Percentiles rank a stretch among this genome's conserved stretches.
These are phyloP conservation scores for Sphenostylis stenocarpa DNA, from an alignment of 306 rosid species.

Conservation along the genomic window DNA sequence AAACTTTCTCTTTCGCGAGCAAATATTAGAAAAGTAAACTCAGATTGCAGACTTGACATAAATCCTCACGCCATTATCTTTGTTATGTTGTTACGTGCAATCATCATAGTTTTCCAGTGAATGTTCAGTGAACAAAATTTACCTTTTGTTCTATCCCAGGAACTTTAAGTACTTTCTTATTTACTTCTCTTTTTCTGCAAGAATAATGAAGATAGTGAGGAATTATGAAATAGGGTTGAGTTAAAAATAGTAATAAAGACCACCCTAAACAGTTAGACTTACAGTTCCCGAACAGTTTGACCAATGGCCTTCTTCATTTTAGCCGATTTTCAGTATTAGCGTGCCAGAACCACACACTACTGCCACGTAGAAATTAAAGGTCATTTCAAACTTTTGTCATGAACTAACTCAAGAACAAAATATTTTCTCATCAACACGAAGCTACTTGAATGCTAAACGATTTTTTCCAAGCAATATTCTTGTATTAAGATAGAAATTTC, in stretches of 20 bases:
- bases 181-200: slow-evolving; percentile 90
- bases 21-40: neutral
- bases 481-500: neutral
- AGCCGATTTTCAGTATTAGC: slow-evolving; percentile 20
- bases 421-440: neutral
- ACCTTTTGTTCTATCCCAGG: slow-evolving; percentile 96
- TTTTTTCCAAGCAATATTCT: neutral
- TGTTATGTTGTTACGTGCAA: neutral
- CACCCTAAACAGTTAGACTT: slow-evolving; percentile 41
- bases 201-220: slow-evolving; percentile 22
- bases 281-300: slow-evolving; percentile 94
- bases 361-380: slow-evolving; percentile 4
- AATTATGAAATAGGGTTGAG: neutral
- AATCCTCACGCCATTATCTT: neutral
- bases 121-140: slow-evolving; percentile 15
- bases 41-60: neutral
- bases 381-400: neutral
- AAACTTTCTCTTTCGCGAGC: neutral
- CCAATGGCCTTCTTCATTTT: slow-evolving; percentile 84
- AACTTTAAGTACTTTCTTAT: slow-evolving; percentile 88
- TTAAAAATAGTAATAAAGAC: neutral
- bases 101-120: neutral
- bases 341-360: slow-evolving; percentile 28
- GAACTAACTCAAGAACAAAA: slow-evolving; percentile 1
- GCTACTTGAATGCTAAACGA: neutral